Evolutionary conservation across 768 basidiomycete genomes (phyloP), one percentile per base, ranked within the genome.

Genomic region (Termitomyces titanicus): DNA sequence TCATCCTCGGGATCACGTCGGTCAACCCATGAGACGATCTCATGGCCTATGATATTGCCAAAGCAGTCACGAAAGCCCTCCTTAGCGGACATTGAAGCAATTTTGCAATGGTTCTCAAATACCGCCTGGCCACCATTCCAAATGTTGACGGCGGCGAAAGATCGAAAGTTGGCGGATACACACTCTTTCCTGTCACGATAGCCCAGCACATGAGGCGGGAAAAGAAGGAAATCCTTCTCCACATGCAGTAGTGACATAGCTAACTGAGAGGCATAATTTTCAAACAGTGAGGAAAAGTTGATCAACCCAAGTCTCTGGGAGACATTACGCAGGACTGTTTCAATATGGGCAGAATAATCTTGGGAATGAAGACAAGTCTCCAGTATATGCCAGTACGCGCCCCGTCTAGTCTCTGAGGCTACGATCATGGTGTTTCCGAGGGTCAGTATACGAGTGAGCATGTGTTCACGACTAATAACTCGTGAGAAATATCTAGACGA

Each of bases 361-460:
- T 65, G 66, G 54, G 64, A 65, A 58, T 77, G 69, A 59, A 74
- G 62, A 68, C 81, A 81, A 6, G 82, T 80, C 67, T 95, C 93
- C 56, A 98, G 73, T 47, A 98, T 66, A 68, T 96, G 88, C 85
- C 89, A 94, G 65, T 96, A 94, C 1, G 93, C 81, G 3, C 85
- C 89, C 15, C 92, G 83, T 25, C 95, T 80, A 20, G 88, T 80
- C 1, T 81, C 79, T 1, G 92, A 87, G 63, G 86, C 89, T 17
- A 84, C 79, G 38, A 97, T 79, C 79, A 92, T 86, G 59, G 87
- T 81, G 69, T 92, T 93, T 25, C 83, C 88, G 13, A 89, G 74
- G 18, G 78, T 83, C 27, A 93, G 74, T 27, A 86, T 76, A 39
- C 86, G 83, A 11, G 87, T 92, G 50, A 89, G 72, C 75, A 90